Base-by-base conservation (phyloP, 495 filamentous ascomycete species). In the Tuber microsphaerosporum region DNA sequence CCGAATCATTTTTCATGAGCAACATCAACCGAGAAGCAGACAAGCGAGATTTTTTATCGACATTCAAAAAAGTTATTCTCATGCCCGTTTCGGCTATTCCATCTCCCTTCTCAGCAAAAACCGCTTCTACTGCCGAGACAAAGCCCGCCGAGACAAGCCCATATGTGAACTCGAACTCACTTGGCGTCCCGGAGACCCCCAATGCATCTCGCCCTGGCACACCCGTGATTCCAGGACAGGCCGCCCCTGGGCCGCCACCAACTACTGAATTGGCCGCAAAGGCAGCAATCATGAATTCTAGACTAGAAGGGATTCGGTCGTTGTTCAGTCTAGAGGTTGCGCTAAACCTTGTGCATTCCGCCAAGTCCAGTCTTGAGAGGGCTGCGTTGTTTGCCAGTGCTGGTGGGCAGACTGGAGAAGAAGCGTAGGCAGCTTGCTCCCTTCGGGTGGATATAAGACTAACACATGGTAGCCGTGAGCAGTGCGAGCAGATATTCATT, bases 41-140 rank as follows among this genome's bases (percentile, higher is more conserved):
- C 81, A 99, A 99, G 84, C 90, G 91, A 69, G 96, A 99, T 83
- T 99, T 99, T 81, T 82, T 99, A 78, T 94, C 89, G 26, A 96
- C 94, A 2, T 99, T 99, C 86, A 97, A 93, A 84, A 98, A 99
- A 82, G 95, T 99, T 16, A 93, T 99, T 77, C 97, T 98, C 92
- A 93, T 97, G 90, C 96, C 96, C 37, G 94, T 98, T 43, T 95
- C 93, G 71, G 93, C 94, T 39, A 84, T 98, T 5, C 93, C 93
- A 6, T 87, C 88, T 19, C 87, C 88, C 39, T 88, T 91, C 71
- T 31, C 56, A 34, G 86, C 86, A 65, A 83, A 85, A 9, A 77
- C 75, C 26, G 89, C 88, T 51, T 86, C 86, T 70, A 80, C 83
- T 14, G 81, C 84, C 41, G 88, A 86, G 78, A 85, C 88, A 80